A percentile compares a stretch with the other conserved stretches of the same genome.
Conservation (phyloP, 2,329 filamentous ascomycete species). For the Penicillium sumatraense region DNA sequence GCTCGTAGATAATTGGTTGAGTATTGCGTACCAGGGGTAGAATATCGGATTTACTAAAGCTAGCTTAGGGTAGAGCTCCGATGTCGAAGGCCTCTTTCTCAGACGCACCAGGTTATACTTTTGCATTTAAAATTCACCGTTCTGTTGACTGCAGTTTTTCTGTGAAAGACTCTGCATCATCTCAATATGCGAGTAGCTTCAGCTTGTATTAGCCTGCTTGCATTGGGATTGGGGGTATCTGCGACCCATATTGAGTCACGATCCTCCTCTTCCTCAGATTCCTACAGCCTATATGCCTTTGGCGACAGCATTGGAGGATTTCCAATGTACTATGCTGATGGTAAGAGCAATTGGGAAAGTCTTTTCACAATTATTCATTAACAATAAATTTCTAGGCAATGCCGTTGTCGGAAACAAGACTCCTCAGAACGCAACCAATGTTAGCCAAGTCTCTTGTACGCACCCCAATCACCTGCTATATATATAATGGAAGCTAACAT, state of each 20-base stretch:
- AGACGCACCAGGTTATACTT: no score
- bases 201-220: not conserved
- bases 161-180: not conserved
- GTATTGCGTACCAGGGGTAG: not conserved
- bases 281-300: constrained; percentile 15
- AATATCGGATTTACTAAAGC: not conserved
- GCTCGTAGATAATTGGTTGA: not conserved
- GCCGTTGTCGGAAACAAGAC: constrained; percentile 1
- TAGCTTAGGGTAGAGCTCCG: not conserved
- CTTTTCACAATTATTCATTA: not conserved
- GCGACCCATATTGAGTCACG: not conserved
- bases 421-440: constrained; percentile 5
- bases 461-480: not conserved
- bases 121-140: no score
- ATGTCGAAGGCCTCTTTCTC: no score
- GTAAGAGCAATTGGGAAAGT: not conserved
- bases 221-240: not conserved
- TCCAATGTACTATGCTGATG: constrained; percentile 16
- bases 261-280: not conserved
- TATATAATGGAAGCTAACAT: not conserved
- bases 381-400: not conserved
- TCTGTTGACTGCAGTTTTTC: not conserved
- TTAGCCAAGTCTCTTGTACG: constrained; percentile 5
- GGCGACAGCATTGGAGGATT: constrained; percentile 17
- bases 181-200: not conserved